Evolutionary conservation across 805 yeast species (phyloP).

Genomic region (Candida corydali): DNA sequence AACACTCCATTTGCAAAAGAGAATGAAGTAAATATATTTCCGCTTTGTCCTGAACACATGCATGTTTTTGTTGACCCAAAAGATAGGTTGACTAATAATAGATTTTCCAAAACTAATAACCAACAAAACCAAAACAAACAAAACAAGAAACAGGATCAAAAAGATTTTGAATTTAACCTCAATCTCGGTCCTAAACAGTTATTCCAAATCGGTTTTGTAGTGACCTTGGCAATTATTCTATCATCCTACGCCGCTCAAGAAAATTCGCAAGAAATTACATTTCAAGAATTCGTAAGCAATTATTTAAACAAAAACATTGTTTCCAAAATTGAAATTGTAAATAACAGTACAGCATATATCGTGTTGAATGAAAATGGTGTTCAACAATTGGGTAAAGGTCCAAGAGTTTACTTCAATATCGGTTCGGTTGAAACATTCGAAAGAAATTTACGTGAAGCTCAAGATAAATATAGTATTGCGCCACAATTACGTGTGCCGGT

Average conservation of each 20-base stretch:
- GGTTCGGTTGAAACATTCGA: constrained; percentile 92
- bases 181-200: constrained; percentile 20
- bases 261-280: constrained; percentile 56
- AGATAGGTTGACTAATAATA: constrained; percentile 5
- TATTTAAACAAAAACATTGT: constrained; percentile 78
- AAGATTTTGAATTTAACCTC: constrained; percentile 18
- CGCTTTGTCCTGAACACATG: constrained; percentile 25
- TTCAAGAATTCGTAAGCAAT: constrained; percentile 83
- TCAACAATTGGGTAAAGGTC: constrained; percentile 22
- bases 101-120: constrained; percentile 3
- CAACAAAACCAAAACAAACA: constrained; percentile 2
- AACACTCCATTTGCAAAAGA: constrained; percentile 21
- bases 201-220: constrained; percentile 29
- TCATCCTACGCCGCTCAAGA: constrained; percentile 10
- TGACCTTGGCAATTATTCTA: constrained; percentile 16
- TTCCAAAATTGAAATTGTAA: constrained; percentile 66
- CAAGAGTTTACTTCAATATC: constrained; percentile 54
- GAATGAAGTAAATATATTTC: constrained; percentile 16
- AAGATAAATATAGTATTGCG: constrained; percentile 61
- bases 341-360: constrained; percentile 71
- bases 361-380: constrained; percentile 57
- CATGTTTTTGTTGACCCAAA: constrained; percentile 11
- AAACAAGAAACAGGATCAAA: constrained; percentile 8
- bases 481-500: constrained; percentile 74
- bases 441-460: constrained; percentile 69